Percentiles rank a stretch among this genome's conserved stretches.
phyloP scores from a whole-genome alignment of 257 asterid species.

The Asclepias syriaca region DNA sequence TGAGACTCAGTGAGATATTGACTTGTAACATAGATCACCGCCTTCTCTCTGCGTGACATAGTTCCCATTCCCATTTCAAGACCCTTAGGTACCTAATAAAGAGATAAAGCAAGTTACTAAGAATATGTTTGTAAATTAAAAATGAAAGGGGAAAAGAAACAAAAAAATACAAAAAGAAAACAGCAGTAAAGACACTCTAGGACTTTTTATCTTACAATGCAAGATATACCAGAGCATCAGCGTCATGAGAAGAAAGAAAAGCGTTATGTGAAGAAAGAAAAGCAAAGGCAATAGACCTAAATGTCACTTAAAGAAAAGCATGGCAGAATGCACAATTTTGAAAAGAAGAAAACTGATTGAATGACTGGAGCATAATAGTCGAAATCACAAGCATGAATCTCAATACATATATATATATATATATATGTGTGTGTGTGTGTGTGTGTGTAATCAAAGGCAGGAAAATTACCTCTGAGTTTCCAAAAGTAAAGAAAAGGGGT shows the following conservation, averaged over 20 bases:
- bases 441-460: neutral
- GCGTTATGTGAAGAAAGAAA: neutral
- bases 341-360: neutral
- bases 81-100: conserved; percentile 73
- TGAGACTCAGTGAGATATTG: conserved; percentile 55
- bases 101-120: conserved; percentile 12
- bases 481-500: conserved; percentile 78
- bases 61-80: conserved; percentile 95
- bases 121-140: conserved; percentile 1
- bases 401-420: neutral
- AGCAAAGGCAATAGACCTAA: neutral
- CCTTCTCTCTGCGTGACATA: conserved; percentile 86
- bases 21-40: conserved; percentile 60
- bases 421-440: no score
- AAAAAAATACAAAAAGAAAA: neutral
- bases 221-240: neutral
- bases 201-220: neutral
- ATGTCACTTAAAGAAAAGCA: neutral
- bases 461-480: conserved; percentile 71
- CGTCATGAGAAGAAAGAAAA: neutral
- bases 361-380: conserved; percentile 2
- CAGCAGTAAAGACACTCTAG: neutral
- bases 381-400: conserved; percentile 11
- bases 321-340: neutral
- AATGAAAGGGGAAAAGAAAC: neutral